Conservation (phyloP, 2,329 filamentous ascomycete species). For the Lachnellula subtilissima region DNA sequence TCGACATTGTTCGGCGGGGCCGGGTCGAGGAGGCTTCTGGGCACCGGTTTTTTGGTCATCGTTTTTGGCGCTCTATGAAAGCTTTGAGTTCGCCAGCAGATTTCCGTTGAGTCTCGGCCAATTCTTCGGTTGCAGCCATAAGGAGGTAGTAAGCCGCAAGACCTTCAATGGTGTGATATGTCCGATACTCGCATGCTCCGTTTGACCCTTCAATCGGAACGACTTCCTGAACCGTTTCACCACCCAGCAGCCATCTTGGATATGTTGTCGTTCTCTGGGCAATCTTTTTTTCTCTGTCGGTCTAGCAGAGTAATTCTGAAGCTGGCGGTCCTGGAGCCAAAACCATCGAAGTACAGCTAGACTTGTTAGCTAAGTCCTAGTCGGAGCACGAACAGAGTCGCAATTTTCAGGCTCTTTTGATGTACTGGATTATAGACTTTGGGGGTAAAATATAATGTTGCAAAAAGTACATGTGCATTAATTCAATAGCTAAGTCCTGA, state of each 20-base stretch:
- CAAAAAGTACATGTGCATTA: no score
- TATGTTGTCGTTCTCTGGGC: constrained; percentile 12
- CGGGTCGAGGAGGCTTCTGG: neutral
- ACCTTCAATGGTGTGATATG: constrained; percentile 16
- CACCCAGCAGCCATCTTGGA: constrained; percentile 16
- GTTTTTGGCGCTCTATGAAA: constrained; percentile 5
- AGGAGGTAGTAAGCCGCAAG: constrained; percentile 21
- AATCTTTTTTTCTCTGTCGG: constrained; percentile 10
- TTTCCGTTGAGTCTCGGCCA: constrained; percentile 6
- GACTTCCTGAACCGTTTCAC: constrained; percentile 21
- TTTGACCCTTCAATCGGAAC: constrained; percentile 12
- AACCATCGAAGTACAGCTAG: constrained; percentile 10
- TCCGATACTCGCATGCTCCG: constrained; percentile 20
- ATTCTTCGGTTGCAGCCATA: constrained; percentile 14
- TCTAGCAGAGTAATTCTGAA: constrained; percentile 17
- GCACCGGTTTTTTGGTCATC: neutral
- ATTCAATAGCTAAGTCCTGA: no score
- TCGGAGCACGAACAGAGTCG: neutral
- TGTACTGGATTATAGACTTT: neutral
- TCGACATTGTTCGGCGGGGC: no score
- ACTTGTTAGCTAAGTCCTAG: neutral
- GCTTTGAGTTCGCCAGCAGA: constrained; percentile 11
- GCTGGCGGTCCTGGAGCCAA: constrained; percentile 1
- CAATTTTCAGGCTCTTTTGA: neutral
- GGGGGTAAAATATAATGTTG: neutral